phyloP scores from a whole-genome alignment of 495 filamentous ascomycete genomes.

The Evansstolkia leycettana region DNA sequence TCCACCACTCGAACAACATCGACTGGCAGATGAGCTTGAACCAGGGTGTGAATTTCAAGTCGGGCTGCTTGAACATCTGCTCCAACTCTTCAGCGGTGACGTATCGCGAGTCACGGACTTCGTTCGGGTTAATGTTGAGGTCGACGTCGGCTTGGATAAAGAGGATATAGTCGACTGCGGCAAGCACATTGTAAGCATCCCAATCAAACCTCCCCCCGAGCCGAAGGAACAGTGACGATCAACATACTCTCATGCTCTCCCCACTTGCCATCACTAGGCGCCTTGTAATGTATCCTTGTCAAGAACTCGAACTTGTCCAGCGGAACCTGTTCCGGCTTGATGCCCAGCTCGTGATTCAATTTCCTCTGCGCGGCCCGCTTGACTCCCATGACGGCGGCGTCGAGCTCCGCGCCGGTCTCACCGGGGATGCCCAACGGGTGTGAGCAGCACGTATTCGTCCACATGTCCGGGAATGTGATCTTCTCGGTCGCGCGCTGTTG shows the following conservation, averaged over 20 bases:
- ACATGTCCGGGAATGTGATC: constrained; percentile 99
- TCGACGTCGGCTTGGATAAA: constrained; percentile 94
- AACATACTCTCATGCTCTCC: constrained; percentile 93
- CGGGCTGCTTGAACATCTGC: constrained; percentile 68
- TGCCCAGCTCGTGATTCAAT: constrained; percentile 87
- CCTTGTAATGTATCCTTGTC: constrained; percentile 96
- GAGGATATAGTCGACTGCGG: constrained; percentile 91
- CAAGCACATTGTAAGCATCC: neutral
- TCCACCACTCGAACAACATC: constrained; percentile 98
- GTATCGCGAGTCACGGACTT: constrained; percentile 72
- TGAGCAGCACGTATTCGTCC: constrained; percentile 99
- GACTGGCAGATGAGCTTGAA: constrained; percentile 98
- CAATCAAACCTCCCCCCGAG: too few relatives aligned
- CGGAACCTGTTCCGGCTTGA: constrained; percentile 82
- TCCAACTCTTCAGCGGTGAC: constrained; percentile 75
- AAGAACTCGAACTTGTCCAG: constrained; percentile 86
- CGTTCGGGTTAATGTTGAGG: constrained; percentile 68
- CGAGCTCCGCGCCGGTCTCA: constrained; percentile 79
- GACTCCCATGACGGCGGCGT: constrained; percentile 69
- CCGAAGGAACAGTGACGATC: neutral
- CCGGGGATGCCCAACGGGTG: constrained; percentile 85
- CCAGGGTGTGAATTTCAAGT: constrained; percentile 88
- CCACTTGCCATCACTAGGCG: constrained; percentile 94
- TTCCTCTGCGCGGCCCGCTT: constrained; percentile 87
- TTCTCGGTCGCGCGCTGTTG: constrained; percentile 95